Evolutionary conservation across 129 eudicot genomes (phyloP).

Genomic region (Saposhnikovia divaricata): DNA sequence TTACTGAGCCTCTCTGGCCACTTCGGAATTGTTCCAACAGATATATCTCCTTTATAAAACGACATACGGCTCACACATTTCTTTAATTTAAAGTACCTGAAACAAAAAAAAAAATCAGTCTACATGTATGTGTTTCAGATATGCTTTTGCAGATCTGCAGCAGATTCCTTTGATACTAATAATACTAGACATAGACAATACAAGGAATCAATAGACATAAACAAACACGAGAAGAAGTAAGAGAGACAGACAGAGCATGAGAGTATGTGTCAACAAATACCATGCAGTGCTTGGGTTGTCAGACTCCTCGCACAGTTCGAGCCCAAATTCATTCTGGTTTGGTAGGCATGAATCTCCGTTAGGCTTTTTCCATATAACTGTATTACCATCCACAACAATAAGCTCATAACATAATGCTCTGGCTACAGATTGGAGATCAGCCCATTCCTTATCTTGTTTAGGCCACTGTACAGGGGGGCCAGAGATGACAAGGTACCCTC

Average conservation of each 20-base stretch:
- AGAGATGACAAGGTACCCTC: conserved; percentile 85
- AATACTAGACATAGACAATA: too few relatives aligned
- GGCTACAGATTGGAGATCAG: conserved; percentile 91
- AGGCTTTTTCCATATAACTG: conserved; percentile 95
- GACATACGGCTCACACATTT: conserved; percentile 70
- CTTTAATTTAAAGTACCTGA: conserved; percentile 77
- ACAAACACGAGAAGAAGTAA: too few relatives aligned
- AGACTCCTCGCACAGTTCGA: conserved; percentile 57
- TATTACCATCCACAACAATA: conserved; percentile 91
- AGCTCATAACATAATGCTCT: conserved; percentile 87
- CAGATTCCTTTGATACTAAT: too few relatives aligned
- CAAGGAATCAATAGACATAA: too few relatives aligned
- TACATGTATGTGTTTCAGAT: neutral
- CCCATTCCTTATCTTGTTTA: conserved; percentile 97
- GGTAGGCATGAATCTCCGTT: conserved; percentile 72
- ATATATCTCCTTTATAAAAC: conserved; percentile 40
- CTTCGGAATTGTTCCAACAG: conserved; percentile 77
- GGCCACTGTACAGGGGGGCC: conserved; percentile 99
- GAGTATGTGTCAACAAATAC: conserved; percentile 34
- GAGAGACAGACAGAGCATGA: too few relatives aligned
- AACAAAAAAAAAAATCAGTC: conserved; percentile 10
- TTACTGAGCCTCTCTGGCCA: conserved; percentile 83
- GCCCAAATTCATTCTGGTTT: conserved; percentile 74
- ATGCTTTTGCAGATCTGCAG: neutral
- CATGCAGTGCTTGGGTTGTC: conserved; percentile 83